phyloP scores from a whole-genome alignment of 805 yeast species.

The Ogataea ramenticola region DNA sequence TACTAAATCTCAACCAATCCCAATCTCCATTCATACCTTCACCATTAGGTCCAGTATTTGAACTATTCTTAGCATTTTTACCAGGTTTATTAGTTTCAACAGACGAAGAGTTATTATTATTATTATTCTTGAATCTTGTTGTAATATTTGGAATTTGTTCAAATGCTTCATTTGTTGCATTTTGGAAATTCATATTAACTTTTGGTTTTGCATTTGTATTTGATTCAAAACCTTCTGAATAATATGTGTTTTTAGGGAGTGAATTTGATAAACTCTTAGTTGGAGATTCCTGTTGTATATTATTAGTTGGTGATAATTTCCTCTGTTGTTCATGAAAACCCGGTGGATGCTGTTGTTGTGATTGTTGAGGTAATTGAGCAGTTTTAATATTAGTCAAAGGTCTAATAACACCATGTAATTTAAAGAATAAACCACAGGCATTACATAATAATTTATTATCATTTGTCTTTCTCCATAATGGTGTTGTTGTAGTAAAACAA shows the following conservation, averaged over 20 bases:
- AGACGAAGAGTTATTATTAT: not conserved
- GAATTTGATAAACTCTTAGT: not conserved
- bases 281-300: not conserved
- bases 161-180: not conserved
- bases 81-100: not conserved
- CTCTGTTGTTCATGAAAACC: not conserved
- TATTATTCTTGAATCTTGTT: not conserved
- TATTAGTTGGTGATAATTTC: not conserved
- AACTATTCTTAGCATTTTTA: slow-evolving; percentile 13
- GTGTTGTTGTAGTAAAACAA: slow-evolving; percentile 87
- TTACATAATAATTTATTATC: slow-evolving; percentile 81
- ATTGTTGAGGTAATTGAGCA: not conserved
- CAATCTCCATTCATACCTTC: slow-evolving; percentile 27
- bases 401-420: slow-evolving; percentile 63
- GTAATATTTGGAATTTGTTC: not conserved
- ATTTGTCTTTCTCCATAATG: slow-evolving; percentile 83
- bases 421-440: slow-evolving; percentile 87
- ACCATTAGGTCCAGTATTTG: slow-evolving; percentile 23
- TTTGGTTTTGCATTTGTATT: not conserved
- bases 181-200: not conserved
- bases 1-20: slow-evolving; percentile 31
- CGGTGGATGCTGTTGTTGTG: slow-evolving; percentile 2
- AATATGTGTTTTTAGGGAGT: not conserved
- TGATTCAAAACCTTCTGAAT: not conserved
- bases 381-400: slow-evolving; percentile 16